Evolutionary conservation across 805 yeast species (phyloP).

Genomic region (Yamadazyma endophytica): DNA sequence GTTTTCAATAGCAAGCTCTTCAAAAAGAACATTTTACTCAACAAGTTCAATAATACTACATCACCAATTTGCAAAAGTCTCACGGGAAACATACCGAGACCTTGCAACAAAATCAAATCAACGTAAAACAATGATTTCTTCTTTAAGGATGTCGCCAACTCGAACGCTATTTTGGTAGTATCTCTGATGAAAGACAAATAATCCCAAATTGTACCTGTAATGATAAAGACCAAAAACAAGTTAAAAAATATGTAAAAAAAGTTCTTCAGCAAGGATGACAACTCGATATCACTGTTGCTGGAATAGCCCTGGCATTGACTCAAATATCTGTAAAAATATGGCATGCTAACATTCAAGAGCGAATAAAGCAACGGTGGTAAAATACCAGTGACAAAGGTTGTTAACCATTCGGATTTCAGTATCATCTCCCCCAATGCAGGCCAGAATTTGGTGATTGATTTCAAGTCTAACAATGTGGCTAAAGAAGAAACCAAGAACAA

Average conservation of each 20-base stretch:
- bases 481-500: conserved; percentile 55
- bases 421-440: conserved; percentile 55
- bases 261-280: conserved; percentile 54
- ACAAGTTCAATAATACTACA: conserved; percentile 39
- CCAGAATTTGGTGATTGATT: conserved; percentile 54
- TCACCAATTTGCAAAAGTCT: conserved; percentile 54
- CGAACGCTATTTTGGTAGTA: conserved; percentile 55
- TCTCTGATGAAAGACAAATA: conserved; percentile 54
- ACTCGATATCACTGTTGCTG: conserved; percentile 56
- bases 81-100: conserved; percentile 60
- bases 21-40: conserved; percentile 35
- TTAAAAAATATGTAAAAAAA: conserved; percentile 59
- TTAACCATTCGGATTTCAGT: conserved; percentile 45
- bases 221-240: conserved; percentile 56
- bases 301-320: conserved; percentile 49
- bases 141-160: conserved; percentile 50
- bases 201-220: conserved; percentile 60
- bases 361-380: conserved; percentile 60
- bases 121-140: conserved; percentile 51
- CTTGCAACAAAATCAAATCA: conserved; percentile 66
- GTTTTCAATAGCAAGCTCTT: conserved; percentile 40
- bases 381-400: conserved; percentile 57
- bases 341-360: conserved; percentile 47
- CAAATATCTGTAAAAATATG: conserved; percentile 51
- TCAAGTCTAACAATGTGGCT: conserved; percentile 52